phyloP scores from a whole-genome alignment of 257 asterid genomes.

The Asclepias syriaca region DNA sequence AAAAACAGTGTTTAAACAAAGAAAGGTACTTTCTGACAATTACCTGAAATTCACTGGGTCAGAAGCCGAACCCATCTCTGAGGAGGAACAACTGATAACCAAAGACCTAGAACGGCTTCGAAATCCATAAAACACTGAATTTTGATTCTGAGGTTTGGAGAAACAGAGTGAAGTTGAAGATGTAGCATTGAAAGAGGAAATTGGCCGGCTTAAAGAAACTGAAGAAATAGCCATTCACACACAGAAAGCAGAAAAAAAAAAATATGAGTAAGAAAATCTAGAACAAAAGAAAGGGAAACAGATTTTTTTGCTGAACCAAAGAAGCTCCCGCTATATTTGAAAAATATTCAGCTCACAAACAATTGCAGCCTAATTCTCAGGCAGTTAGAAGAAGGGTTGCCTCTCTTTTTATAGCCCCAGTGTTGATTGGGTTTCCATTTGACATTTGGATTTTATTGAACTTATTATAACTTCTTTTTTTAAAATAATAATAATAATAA shows the following conservation, averaged over 20 bases:
- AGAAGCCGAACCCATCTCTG: constrained; percentile 38
- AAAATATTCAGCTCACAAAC: not conserved
- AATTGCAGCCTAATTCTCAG: not conserved
- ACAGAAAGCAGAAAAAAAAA: not conserved
- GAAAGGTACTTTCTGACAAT: not conserved
- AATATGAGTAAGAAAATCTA: not conserved
- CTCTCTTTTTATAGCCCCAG: too few species aligned
- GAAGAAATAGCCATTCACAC: constrained; percentile 42
- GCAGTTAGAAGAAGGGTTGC: too few species aligned
- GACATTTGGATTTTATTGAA: too few species aligned
- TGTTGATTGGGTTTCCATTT: too few species aligned
- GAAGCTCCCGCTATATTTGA: not conserved
- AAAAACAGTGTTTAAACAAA: not conserved
- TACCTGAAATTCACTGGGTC: constrained; percentile 56
- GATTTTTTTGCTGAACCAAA: not conserved
- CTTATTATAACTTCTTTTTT: too few species aligned
- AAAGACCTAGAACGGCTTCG: constrained; percentile 28
- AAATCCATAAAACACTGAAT: constrained; percentile 26
- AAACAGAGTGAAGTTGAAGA: constrained; percentile 37
- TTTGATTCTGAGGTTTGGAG: constrained; percentile 29
- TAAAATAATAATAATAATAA: too few species aligned
- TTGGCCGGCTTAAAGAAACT: constrained; percentile 32
- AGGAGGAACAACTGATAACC: constrained; percentile 41
- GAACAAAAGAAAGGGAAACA: too few species aligned
- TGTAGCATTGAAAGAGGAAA: constrained; percentile 32